phyloP scores from a whole-genome alignment of 169 alveolate genomes.

The Pseudocohnilembus persalinus region DNA sequence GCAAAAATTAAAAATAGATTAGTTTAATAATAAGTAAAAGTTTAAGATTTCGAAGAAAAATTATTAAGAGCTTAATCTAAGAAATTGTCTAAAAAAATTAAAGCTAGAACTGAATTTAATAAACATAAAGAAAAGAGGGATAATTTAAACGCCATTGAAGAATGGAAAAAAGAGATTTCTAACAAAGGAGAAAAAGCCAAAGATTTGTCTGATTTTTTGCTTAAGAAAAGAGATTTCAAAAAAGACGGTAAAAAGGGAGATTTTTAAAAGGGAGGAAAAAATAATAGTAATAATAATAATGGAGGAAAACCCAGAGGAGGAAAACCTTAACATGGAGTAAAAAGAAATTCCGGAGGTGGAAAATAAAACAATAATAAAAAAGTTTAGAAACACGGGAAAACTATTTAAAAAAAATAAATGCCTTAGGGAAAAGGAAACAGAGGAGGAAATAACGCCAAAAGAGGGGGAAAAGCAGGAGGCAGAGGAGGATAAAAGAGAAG shows the following conservation, averaged over 20 bases:
- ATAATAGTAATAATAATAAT: not conserved
- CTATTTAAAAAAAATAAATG: too few relatives aligned
- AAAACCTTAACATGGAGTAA: not conserved
- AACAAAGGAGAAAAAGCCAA: slow-evolving; percentile 21
- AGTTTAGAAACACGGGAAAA: not conserved
- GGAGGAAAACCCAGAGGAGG: slow-evolving; percentile 12
- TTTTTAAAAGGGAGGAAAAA: not conserved
- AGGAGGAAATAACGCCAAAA: not conserved
- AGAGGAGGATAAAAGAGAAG: not conserved
- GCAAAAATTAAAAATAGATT: slow-evolving; percentile 59
- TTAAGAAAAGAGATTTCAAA: slow-evolving; percentile 1
- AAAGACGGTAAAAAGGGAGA: not conserved
- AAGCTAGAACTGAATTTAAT: slow-evolving; percentile 12
- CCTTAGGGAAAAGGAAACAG: not conserved
- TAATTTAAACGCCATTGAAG: slow-evolving; percentile 11
- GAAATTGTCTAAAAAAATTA: slow-evolving; percentile 64
- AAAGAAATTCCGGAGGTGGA: slow-evolving; percentile 8
- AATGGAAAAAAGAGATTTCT: slow-evolving; percentile 26
- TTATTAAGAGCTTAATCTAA: slow-evolving; percentile 65
- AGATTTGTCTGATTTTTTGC: slow-evolving; percentile 26
- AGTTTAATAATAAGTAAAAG: slow-evolving; percentile 58
- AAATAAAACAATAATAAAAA: not conserved
- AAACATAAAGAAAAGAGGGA: slow-evolving; percentile 16
- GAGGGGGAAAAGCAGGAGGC: not conserved
- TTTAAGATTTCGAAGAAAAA: slow-evolving; percentile 66